Percentiles rank a stretch among this genome's conserved stretches.
Conservation (phyloP, 73 alveolate species). For the Paramecium primaurelia region DNA sequence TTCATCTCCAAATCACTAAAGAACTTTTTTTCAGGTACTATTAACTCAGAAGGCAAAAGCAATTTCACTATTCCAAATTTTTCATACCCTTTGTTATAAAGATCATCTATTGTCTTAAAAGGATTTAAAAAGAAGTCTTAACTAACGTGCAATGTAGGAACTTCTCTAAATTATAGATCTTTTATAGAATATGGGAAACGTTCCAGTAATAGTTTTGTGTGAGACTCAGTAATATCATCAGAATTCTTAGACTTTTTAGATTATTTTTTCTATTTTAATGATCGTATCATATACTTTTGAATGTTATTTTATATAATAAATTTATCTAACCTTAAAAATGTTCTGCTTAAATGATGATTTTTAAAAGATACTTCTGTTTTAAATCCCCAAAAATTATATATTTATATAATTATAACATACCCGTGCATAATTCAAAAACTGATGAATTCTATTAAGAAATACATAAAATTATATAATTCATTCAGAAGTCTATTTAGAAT, state of each 20-base stretch:
- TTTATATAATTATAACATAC: neutral
- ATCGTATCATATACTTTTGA: neutral
- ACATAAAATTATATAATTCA: slow-evolving; percentile 22
- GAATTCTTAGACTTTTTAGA: neutral
- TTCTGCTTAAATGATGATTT: neutral
- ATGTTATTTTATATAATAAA: neutral
- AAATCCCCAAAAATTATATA: slow-evolving; percentile 4
- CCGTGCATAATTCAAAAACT: neutral
- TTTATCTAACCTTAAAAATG: neutral
- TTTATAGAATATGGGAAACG: neutral
- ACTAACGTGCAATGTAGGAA: slow-evolving; percentile 61
- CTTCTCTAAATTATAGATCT: slow-evolving; percentile 14
- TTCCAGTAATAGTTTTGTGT: neutral
- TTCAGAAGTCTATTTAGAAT: neutral
- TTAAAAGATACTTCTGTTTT: neutral
- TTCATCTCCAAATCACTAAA: neutral
- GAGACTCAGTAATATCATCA: neutral
- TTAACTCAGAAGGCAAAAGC: slow-evolving; percentile 68
- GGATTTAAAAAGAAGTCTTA: slow-evolving; percentile 75
- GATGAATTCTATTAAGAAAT: neutral
- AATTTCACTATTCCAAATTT: slow-evolving; percentile 72
- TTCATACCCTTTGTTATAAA: slow-evolving; percentile 61
- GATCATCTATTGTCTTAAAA: slow-evolving; percentile 65
- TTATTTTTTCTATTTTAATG: neutral
- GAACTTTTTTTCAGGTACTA: neutral